phyloP scores from a whole-genome alignment of 345 rosid genomes.

The Euphorbia lathyris region DNA sequence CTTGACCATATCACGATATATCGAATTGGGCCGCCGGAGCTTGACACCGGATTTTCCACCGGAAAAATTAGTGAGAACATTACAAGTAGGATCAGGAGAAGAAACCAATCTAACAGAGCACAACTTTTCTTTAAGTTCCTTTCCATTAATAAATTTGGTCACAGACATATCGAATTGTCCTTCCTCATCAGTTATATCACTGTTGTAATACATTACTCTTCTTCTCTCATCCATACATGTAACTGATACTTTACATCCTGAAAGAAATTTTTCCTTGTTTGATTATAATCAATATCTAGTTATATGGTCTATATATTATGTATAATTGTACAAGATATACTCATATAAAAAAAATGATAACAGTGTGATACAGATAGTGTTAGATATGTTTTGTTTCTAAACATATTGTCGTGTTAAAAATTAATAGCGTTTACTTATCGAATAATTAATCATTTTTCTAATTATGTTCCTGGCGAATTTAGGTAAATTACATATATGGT shows the following conservation, averaged over 20 bases:
- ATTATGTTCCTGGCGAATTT: too few relatives aligned
- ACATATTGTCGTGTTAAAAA: too few relatives aligned
- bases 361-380: too few relatives aligned
- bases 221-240: constrained; percentile 71
- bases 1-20: constrained; percentile 45
- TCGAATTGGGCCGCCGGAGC: constrained; percentile 39
- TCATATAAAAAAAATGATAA: too few relatives aligned
- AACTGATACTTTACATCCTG: constrained; percentile 58
- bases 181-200: constrained; percentile 57
- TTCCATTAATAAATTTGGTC: constrained; percentile 41
- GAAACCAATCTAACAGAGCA: constrained; percentile 69
- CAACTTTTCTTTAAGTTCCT: constrained; percentile 33
- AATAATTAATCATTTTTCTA: too few relatives aligned
- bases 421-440: too few relatives aligned
- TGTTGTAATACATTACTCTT: constrained; percentile 51
- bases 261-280: background rate
- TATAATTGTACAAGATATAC: too few relatives aligned
- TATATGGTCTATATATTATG: too few relatives aligned
- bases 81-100: constrained; percentile 56
- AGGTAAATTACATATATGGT: too few relatives aligned
- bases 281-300: background rate
- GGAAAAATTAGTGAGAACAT: constrained; percentile 59
- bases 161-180: constrained; percentile 55
- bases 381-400: too few relatives aligned
- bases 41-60: constrained; percentile 58